phyloP scores from a whole-genome alignment of 208 protist genomes.

The Vickermania spadyakhi region DNA sequence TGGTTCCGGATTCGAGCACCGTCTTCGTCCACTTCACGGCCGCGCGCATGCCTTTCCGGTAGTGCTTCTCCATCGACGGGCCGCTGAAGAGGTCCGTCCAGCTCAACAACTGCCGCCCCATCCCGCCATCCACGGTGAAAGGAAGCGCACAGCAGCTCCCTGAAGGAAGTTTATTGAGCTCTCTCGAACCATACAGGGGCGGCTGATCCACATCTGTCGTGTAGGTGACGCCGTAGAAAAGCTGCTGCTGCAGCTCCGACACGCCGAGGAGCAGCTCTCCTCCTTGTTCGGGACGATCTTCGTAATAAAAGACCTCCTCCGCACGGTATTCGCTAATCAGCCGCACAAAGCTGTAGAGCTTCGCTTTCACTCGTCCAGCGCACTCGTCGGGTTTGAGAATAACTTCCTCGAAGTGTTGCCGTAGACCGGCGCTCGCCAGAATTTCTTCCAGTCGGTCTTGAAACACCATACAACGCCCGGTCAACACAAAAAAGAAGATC shows the following conservation, averaged over 20 bases:
- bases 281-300: constrained; percentile 64
- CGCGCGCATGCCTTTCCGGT: not conserved
- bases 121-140: not conserved
- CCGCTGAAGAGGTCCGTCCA: not conserved
- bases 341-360: constrained; percentile 49
- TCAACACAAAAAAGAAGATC: constrained; percentile 49
- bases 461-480: constrained; percentile 58
- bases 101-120: not conserved
- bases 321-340: constrained; percentile 34
- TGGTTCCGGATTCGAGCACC: not conserved
- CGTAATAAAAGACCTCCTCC: constrained; percentile 66
- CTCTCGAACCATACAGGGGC: not conserved
- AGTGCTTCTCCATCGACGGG: not conserved
- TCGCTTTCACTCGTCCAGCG: constrained; percentile 54
- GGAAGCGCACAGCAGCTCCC: not conserved
- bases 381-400: constrained; percentile 63
- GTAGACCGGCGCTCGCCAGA: constrained; percentile 32
- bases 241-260: constrained; percentile 23
- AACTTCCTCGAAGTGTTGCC: constrained; percentile 29
- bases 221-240: constrained; percentile 10
- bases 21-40: not conserved
- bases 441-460: constrained; percentile 43
- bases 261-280: constrained; percentile 38
- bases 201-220: not conserved
- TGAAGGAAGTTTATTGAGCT: not conserved